Conservation (phyloP, 805 yeast genomes). For the Yarrowia yakushimensis region DNA sequence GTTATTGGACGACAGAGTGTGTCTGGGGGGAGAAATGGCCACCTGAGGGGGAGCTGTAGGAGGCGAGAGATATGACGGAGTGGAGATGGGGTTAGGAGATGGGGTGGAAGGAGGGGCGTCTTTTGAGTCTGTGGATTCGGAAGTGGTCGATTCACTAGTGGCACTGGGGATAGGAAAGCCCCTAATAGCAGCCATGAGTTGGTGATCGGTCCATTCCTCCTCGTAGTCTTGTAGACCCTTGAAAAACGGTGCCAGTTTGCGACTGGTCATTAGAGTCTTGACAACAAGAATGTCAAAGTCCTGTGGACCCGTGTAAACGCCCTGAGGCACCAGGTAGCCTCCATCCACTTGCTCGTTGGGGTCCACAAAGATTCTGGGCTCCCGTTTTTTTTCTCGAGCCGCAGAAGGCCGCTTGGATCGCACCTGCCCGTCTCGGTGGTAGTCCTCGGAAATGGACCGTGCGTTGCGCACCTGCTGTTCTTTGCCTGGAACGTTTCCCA, state of each 20-base stretch:
- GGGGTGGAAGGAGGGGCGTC: neutral
- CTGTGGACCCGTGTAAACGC: constrained; percentile 71
- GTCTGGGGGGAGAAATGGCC: constrained; percentile 8
- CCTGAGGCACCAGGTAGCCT: constrained; percentile 88
- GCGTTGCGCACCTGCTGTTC: constrained; percentile 13
- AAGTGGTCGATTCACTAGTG: neutral
- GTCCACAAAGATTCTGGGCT: constrained; percentile 18
- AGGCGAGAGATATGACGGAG: neutral
- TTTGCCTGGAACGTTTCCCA: constrained; percentile 24
- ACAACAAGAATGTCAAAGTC: constrained; percentile 75
- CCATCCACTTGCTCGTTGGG: constrained; percentile 64
- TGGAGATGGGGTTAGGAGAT: neutral
- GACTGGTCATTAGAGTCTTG: constrained; percentile 59
- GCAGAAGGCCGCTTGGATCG: neutral
- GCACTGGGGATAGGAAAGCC: constrained; percentile 32
- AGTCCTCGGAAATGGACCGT: constrained; percentile 8
- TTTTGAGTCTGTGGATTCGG: neutral
- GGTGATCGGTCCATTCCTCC: constrained; percentile 65
- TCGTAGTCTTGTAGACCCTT: constrained; percentile 83
- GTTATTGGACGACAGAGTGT: constrained; percentile 4
- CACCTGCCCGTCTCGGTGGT: neutral
- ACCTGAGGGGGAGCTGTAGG: constrained; percentile 13
- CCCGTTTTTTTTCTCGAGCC: constrained; percentile 12
- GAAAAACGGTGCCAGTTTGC: constrained; percentile 84
- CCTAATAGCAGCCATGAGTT: constrained; percentile 48